Evolutionary conservation across 179 eudicot species (phyloP), one percentile per base, ranked within the genome.

Genomic region (Silene vulgaris): DNA sequence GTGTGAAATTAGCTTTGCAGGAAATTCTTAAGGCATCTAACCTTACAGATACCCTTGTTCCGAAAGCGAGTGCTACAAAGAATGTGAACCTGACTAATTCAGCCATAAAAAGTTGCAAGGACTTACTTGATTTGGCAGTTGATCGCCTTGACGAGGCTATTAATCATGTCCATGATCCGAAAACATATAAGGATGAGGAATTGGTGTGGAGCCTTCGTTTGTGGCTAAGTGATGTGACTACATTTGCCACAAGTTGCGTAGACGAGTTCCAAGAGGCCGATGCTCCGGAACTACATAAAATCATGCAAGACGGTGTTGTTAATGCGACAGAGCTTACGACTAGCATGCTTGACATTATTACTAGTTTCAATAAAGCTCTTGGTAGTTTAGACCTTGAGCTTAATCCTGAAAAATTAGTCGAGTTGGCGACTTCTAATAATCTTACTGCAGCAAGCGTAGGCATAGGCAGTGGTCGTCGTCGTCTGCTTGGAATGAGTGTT

Each of bases 171-270:
- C 72, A 71, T 13, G 79, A 82, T 40, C 76, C 80, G 12, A 52
- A 52, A 0, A 26, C 65, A 6, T 80, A 82, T 60, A 61, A 75
- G 6, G 72, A 79, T 9, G 59, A 73, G 0, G 74, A 21, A 1
- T 62, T 69, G 21, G 82, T 75, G 1, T 87, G 82, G 83, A 82
- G 74, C 52, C 65, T 77, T 32, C 73, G 88, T 40, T 56, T 85
- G 19, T 85, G 85, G 84, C 77, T 85, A 11, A 80, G 79, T n/a
- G 88, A 85, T 12, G 82, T 81, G 3, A 23, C 78, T 50, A 85
- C 84, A 8, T 80, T 74, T 69, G 57, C 81, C 19, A 75, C 68
- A 0, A 75, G 17, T 23, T 85, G 88, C 37, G 76, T 45, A 1
- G 88, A 85, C 30, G 76, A 71, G 20, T 77, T 85, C 2, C 77